These are phyloP conservation scores for Ilyonectria destructans DNA, from an alignment of 2,329 filamentous ascomycete genomes.

Conservation along the genomic window DNA sequence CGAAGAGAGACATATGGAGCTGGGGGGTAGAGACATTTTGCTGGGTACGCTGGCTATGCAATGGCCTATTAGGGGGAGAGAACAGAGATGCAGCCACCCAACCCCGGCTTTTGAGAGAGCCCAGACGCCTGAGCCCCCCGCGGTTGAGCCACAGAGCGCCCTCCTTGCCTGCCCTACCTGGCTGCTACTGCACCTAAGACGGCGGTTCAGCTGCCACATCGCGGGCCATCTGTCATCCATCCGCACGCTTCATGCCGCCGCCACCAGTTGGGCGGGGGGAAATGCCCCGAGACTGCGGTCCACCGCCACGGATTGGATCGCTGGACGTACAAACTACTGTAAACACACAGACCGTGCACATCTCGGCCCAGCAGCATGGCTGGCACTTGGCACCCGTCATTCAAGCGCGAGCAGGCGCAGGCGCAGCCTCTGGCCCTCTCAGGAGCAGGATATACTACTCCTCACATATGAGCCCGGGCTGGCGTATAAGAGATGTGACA, in stretches of 20 bases:
- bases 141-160: slow-evolving; percentile 22
- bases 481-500: neutral
- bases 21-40: slow-evolving; percentile 11
- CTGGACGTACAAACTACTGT: slow-evolving; percentile 31
- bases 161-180: neutral
- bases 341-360: slow-evolving; percentile 39
- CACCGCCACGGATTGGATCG: slow-evolving; percentile 20
- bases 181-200: slow-evolving; percentile 23
- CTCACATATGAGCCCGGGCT: neutral
- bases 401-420: neutral
- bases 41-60: neutral
- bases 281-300: slow-evolving; percentile 19
- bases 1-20: slow-evolving; percentile 16
- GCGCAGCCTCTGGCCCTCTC: neutral
- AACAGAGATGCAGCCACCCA: neutral
- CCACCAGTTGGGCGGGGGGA: neutral
- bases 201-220: slow-evolving; percentile 38
- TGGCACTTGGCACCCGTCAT: slow-evolving; percentile 4
- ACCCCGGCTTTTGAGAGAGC: neutral
- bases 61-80: neutral
- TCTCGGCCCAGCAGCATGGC: slow-evolving; percentile 3
- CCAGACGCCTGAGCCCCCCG: neutral
- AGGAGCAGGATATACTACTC: neutral
- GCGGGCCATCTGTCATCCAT: neutral
- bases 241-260: neutral